phyloP scores from a whole-genome alignment of 441 rosid species.

The Isatis lusitanica region DNA sequence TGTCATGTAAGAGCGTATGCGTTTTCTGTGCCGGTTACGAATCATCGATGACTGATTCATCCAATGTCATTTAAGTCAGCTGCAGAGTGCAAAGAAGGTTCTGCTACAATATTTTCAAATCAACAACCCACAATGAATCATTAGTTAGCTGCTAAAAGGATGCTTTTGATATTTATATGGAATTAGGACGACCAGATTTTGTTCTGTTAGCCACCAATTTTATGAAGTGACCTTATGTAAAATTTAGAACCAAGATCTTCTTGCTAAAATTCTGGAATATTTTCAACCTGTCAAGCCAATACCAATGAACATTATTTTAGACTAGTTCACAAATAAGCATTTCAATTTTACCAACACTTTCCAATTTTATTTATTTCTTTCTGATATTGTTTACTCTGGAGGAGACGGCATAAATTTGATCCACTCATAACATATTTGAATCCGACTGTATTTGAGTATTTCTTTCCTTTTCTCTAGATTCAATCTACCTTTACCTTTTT shows the following conservation, averaged over 20 bases:
- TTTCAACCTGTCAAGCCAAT: not conserved
- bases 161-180: not conserved
- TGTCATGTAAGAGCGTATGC: not conserved
- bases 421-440: not conserved
- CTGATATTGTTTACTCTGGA: not conserved
- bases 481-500: not conserved
- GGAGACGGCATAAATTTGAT: not conserved
- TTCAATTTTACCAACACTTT: not conserved
- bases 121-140: not conserved
- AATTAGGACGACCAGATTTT: not conserved
- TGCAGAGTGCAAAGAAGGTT: not conserved
- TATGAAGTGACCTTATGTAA: not conserved
- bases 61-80: not conserved
- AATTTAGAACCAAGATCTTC: not conserved
- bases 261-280: not conserved
- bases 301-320: not conserved
- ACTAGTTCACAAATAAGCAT: not conserved
- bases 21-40: not conserved
- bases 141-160: not conserved
- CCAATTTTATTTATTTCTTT: not conserved
- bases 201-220: not conserved
- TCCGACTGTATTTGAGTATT: not conserved
- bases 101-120: not conserved
- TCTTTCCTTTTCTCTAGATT: not conserved
- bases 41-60: not conserved